Percentiles rank a stretch among this genome's conserved stretches.
These are phyloP conservation scores for Cladosporium sp. DNA, from an alignment of 2,329 filamentous ascomycete genomes.

Conservation along the genomic window DNA sequence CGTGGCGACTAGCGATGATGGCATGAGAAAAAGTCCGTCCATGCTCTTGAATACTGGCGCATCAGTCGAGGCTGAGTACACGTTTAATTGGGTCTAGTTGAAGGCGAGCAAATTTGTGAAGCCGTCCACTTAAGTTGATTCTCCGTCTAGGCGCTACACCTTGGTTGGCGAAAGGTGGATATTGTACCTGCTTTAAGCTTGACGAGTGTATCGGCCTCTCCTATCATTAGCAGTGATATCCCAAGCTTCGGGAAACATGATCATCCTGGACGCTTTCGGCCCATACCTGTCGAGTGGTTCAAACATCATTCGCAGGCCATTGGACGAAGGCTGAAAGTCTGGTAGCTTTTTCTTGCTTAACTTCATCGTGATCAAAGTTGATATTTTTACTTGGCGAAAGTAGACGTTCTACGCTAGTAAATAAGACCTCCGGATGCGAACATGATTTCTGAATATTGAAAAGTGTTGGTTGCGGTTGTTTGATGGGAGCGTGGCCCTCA, in stretches of 20 bases:
- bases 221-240: slow-evolving; percentile 9
- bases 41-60: slow-evolving; percentile 58
- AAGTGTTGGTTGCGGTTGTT: no score
- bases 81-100: slow-evolving; percentile 56
- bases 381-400: no score
- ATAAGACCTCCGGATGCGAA: no score
- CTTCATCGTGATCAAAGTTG: no score
- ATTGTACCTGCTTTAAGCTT: slow-evolving; percentile 46
- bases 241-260: slow-evolving; percentile 41
- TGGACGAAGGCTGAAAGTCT: no score
- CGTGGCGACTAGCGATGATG: slow-evolving; percentile 55
- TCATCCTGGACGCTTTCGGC: slow-evolving; percentile 39
- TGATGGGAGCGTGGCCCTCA: no score
- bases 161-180: slow-evolving; percentile 47
- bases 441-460: no score
- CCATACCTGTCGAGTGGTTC: slow-evolving; percentile 38
- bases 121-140: slow-evolving; percentile 57
- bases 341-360: no score
- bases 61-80: slow-evolving; percentile 57
- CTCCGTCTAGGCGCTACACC: slow-evolving; percentile 24
- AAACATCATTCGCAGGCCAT: slow-evolving; percentile 33
- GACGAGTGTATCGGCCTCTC: slow-evolving; percentile 17
- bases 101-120: slow-evolving; percentile 68
- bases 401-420: no score
- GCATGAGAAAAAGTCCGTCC: slow-evolving; percentile 69